Percentiles rank a stretch among this genome's conserved stretches.
Evolutionary conservation across 2,329 filamentous ascomycete genomes (phyloP).

Genomic region (Daldinia eschscholtzii): DNA sequence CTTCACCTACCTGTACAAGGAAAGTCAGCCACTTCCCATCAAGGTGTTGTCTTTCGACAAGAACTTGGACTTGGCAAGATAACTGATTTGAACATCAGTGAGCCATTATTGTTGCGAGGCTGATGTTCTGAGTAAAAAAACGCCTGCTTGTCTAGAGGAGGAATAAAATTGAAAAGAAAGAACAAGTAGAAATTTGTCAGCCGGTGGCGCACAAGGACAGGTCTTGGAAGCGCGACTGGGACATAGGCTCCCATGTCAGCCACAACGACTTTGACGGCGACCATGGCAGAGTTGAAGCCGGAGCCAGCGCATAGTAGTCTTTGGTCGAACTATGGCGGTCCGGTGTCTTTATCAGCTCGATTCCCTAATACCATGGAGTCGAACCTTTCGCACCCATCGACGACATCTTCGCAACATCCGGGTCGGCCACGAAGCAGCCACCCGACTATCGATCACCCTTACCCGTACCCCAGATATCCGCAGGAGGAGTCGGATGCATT

Average conservation of each 20-base stretch:
- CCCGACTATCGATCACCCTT: constrained; percentile 64
- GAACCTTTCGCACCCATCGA: constrained; percentile 60
- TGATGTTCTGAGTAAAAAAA: constrained; percentile 39
- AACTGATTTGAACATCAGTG: constrained; percentile 36
- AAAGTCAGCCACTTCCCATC: constrained; percentile 44
- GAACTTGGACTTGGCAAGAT: constrained; percentile 37
- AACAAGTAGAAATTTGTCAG: constrained; percentile 28
- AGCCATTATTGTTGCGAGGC: constrained; percentile 32
- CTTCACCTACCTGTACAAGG: constrained; percentile 48
- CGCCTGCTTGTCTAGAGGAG: constrained; percentile 31
- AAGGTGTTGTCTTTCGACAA: constrained; percentile 41
- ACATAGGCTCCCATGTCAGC: constrained; percentile 71
- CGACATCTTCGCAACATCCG: constrained; percentile 61
- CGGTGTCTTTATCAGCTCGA: constrained; percentile 66
- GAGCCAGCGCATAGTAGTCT: constrained; percentile 69
- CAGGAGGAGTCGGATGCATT: constrained; percentile 68
- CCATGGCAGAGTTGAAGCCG: constrained; percentile 73
- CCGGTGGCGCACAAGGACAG: constrained; percentile 41
- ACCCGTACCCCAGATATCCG: constrained; percentile 67
- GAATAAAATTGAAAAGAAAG: constrained; percentile 26
- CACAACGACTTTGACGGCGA: constrained; percentile 70
- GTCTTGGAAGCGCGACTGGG: constrained; percentile 44
- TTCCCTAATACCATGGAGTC: constrained; percentile 65
- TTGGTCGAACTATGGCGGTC: constrained; percentile 68
- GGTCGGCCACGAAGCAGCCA: constrained; percentile 65